Evolutionary conservation across 2,329 filamentous ascomycete genomes (phyloP), one percentile per base, ranked within the genome.

Genomic region (Emmonsia crescens): DNA sequence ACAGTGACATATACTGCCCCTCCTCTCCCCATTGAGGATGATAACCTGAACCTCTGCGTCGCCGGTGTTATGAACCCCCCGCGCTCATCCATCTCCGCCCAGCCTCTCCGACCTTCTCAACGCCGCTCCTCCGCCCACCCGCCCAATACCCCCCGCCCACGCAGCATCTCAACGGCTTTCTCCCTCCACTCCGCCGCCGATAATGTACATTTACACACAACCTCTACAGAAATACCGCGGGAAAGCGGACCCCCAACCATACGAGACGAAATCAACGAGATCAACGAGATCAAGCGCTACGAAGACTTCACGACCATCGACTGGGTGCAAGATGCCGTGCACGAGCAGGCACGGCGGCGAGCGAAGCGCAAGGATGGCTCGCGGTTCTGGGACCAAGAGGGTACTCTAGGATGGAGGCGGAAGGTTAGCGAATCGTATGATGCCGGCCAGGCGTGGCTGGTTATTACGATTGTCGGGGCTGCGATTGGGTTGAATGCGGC

Each of bases 221-320:
- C 72, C 79, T 77, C 72, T 85, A 84, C 66, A 82, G 89, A 63
- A 78, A 90, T 57, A 86, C 86, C 52, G 87, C 42, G 46, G 63
- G 84, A 85, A 42, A 80, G 89, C 61, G 88, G 86, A 19, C 12
- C 81, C 69, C 83, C 87, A 64, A 85, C 87, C 65, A 90, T 96
- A 67, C 89, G 91, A 64, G 92, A 97, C 72, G 94, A 99, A 54
- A 54, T 54, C 14, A 36, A 54, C 51, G 51, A 96, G 79, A 97
- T 99, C 73, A 96, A 96, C 51, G 51, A 96, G 79, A 97, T 99
- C 73, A 96, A 96, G 78, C 85, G 93, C 78, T 99, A 99, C 77
- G 94, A 96, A 83, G 94, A 99, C 77, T 99, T 99, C 73, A 96
- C 92, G 5, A 99, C 94, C 0, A 78, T 81, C 84, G 94, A 99